These are phyloP conservation scores for Lupinus albus DNA, from an alignment of 306 rosid species.

Conservation along the genomic window DNA sequence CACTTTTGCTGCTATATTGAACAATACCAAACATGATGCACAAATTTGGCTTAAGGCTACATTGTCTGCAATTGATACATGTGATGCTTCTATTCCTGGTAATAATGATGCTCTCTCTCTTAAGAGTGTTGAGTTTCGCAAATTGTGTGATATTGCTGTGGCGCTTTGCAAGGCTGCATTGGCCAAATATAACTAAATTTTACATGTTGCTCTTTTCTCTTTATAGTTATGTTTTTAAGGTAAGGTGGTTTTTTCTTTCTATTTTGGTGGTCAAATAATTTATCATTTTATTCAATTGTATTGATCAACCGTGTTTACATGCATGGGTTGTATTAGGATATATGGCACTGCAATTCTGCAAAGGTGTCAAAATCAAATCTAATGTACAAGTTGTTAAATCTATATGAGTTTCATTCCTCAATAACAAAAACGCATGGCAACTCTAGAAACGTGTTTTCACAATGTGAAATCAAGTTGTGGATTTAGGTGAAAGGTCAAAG, in stretches of 20 bases:
- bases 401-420: not conserved
- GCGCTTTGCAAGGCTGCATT: slow-evolving; percentile 29
- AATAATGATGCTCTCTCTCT: slow-evolving; percentile 21
- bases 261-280: not conserved
- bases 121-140: slow-evolving; percentile 15
- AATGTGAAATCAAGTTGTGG: not conserved
- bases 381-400: not conserved
- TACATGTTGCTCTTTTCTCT: not conserved
- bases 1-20: slow-evolving; percentile 7
- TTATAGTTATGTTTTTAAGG: not conserved
- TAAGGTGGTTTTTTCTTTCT: not conserved
- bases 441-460: not conserved
- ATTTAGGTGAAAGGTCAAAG: not conserved
- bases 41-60: slow-evolving; percentile 42
- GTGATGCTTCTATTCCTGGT: slow-evolving; percentile 45
- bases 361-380: not conserved
- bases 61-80: slow-evolving; percentile 42
- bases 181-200: not conserved
- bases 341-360: not conserved
- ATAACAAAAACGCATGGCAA: not conserved
- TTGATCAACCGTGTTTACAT: not conserved
- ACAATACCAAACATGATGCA: not conserved
- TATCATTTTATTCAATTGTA: not conserved
- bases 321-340: not conserved
- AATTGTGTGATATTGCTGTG: slow-evolving; percentile 43